These are phyloP conservation scores for Cudoniella acicularis DNA, from an alignment of 495 filamentous ascomycete species.

Conservation along the genomic window DNA sequence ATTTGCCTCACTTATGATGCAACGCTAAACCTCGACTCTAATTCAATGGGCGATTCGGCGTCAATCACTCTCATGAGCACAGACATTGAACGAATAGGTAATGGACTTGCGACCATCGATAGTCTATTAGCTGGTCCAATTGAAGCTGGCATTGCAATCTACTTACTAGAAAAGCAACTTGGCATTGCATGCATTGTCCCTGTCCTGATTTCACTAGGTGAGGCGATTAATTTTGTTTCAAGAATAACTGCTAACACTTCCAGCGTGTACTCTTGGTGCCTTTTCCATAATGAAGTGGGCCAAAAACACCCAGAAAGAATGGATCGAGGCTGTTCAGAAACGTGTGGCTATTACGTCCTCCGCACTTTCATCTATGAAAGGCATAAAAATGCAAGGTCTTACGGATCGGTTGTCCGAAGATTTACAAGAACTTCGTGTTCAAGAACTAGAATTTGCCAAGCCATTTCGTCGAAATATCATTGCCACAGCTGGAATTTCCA, in stretches of 20 bases:
- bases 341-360: constrained; percentile 26
- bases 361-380: constrained; percentile 29
- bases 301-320: constrained; percentile 1
- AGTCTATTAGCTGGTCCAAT: not conserved
- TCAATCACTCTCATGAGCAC: constrained; percentile 19
- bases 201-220: no score
- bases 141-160: not conserved
- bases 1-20: constrained; percentile 25
- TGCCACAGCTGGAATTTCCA: no score
- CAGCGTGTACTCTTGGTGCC: not conserved
- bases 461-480: no score
- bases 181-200: no score
- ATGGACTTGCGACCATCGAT: not conserved
- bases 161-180: no score
- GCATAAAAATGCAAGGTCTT: constrained; percentile 29
- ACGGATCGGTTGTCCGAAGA: constrained; percentile 9
- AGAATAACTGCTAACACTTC: no score
- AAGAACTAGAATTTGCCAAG: no score
- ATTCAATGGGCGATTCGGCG: constrained; percentile 14
- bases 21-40: constrained; percentile 10
- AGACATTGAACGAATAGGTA: constrained; percentile 18
- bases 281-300: not conserved
- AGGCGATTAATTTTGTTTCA: no score
- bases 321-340: constrained; percentile 34
- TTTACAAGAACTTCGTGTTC: constrained; percentile 19